These are phyloP conservation scores for Phytophthora idaei DNA, from an alignment of 352 stramenopile genomes.

Conservation along the genomic window DNA sequence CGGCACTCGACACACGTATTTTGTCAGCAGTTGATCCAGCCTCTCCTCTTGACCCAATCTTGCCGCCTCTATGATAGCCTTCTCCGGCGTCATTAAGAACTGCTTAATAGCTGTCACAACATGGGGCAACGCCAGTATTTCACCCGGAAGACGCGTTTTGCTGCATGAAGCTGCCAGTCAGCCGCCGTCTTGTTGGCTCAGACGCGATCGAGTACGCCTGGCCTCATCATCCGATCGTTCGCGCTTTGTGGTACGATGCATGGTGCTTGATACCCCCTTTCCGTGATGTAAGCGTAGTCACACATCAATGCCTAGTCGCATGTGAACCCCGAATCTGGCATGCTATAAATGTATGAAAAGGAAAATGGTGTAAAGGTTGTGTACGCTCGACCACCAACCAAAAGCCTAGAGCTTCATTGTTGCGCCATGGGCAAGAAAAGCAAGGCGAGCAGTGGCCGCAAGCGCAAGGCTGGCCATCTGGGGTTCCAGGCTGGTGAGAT, in stretches of 20 bases:
- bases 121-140: background rate
- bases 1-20: background rate
- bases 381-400: background rate
- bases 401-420: background rate
- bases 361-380: no score
- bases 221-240: no score
- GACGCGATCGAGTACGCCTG: no score
- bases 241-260: no score
- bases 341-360: no score
- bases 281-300: no score
- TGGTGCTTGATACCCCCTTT: no score
- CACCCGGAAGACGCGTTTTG: background rate
- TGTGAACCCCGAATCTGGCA: no score
- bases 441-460: slow-evolving; percentile 30
- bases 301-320: no score
- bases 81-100: background rate
- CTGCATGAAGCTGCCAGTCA: background rate
- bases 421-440: slow-evolving; percentile 22
- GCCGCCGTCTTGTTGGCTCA: no score
- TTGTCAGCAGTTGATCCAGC: background rate
- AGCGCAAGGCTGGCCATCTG: slow-evolving; percentile 77
- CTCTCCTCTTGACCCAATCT: background rate
- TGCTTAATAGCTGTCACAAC: background rate
- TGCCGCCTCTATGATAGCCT: background rate
- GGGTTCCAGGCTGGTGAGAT: slow-evolving; percentile 79